phyloP scores from a whole-genome alignment of 495 filamentous ascomycete genomes.

The Penicillium nucicola region DNA sequence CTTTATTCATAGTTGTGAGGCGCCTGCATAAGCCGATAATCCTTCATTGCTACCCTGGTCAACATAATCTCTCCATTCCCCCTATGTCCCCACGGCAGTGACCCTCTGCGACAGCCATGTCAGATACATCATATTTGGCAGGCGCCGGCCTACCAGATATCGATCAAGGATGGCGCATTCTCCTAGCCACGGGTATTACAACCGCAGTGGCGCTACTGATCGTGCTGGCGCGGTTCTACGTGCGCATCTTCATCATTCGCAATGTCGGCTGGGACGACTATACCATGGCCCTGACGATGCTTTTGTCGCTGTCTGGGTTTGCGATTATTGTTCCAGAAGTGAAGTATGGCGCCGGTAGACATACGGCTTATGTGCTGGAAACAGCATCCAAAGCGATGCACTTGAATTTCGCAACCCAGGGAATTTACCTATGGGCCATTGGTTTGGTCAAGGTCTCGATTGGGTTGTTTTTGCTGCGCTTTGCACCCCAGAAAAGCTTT shows the following conservation, averaged over 20 bases:
- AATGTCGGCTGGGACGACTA: conserved; percentile 41
- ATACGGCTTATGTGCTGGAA: conserved; percentile 26
- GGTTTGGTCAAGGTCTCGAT: conserved; percentile 45
- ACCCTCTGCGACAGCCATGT: conserved; percentile 3
- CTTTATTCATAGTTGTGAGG: too few relatives aligned
- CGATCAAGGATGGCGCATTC: conserved; percentile 29
- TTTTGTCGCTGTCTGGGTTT: conserved; percentile 27
- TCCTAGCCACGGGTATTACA: conserved; percentile 29
- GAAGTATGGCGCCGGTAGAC: conserved; percentile 39
- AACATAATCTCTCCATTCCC: too few relatives aligned
- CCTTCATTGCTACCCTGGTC: too few relatives aligned
- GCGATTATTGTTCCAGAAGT: conserved; percentile 33
- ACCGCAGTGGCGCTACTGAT: conserved; percentile 26
- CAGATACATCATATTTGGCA: conserved; percentile 7
- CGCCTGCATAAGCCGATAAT: too few relatives aligned
- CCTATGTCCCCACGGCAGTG: background rate
- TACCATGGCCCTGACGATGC: conserved; percentile 37
- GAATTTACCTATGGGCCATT: conserved; percentile 39
- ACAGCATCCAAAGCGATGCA: conserved; percentile 33
- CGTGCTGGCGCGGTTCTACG: conserved; percentile 33
- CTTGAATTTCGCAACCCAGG: conserved; percentile 44
- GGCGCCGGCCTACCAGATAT: conserved; percentile 23
- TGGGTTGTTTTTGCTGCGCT: conserved; percentile 43
- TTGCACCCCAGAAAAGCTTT: conserved; percentile 31
- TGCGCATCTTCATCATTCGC: conserved; percentile 34